Base-by-base conservation (phyloP, 371 early-diverging fungal genomes). In the Lichtheimia ornata region DNA sequence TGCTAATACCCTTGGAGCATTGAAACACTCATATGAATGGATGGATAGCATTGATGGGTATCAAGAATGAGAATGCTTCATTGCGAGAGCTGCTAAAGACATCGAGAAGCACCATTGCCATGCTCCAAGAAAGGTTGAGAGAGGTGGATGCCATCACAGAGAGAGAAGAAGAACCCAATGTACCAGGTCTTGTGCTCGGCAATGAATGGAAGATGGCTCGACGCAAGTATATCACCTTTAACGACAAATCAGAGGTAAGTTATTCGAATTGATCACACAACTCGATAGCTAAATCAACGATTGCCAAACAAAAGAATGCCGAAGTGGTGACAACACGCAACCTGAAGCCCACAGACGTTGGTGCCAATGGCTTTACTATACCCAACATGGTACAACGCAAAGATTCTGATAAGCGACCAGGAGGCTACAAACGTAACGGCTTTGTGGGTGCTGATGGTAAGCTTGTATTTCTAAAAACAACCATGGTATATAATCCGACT, bases 201-300 rank as follows among this genome's bases (percentile, higher is more conserved):
- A 62, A 66, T 3, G 60, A 72, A 43, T 79, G 79, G 79, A 79
- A 79, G 43, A 53, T 69, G 41, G 57, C 74, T 17, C 62, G 65
- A 12, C 53, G 44, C n/a, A 63, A 56, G 28, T 58, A 27, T 35
- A 49, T 58, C 17, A 41, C 59, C 13, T 40, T 58, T 9, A 58
- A 50, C 30, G 18, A n/a, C 6, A 47, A 47, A 47, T 22, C 47
- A 47, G 24, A 28, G 20, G 17, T n/a, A 52, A 52, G 17, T 1
- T 15, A 14, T n/a, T 28, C 12, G 24, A 22, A 11, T 20, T 0
- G 22, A 27, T 15, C 7, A 28, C 25, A 28, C 6, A 11, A 28
- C 27, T 52, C 3, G 12, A 13, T 15, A 41, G 6, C 20, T 56
- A 44, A 44, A 42, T 41, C 7, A 17, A 0, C 5, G 2, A 41